A percentile compares a stretch with the other conserved stretches of the same genome.
phyloP scores from a whole-genome alignment of 2,329 filamentous ascomycete species.

The Fusarium irregulare region DNA sequence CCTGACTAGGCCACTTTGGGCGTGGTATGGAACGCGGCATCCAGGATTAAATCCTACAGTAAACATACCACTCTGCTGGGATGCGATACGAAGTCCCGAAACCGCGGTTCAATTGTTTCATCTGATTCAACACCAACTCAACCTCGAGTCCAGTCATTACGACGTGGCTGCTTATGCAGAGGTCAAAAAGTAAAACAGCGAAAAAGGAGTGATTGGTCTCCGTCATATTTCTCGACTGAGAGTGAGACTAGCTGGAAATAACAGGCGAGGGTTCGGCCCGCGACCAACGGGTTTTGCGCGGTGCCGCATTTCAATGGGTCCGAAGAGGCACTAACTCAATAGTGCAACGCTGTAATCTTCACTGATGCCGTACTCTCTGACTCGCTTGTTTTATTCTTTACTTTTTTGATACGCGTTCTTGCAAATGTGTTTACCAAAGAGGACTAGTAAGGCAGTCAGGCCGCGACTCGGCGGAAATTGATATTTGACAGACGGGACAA shows the following conservation, averaged over 20 bases:
- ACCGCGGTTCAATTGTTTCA: background rate
- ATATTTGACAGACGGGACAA: background rate
- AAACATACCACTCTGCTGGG: background rate
- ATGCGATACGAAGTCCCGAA: background rate
- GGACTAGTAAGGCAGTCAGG: no score
- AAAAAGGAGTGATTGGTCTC: background rate
- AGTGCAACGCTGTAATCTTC: background rate
- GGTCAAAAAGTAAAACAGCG: background rate
- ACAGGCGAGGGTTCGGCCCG: no score
- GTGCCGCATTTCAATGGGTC: background rate
- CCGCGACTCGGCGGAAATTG: background rate
- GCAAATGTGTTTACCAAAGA: background rate
- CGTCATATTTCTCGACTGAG: accelerated
- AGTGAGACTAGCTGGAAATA: no score
- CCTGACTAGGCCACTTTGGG: accelerated
- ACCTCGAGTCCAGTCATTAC: background rate
- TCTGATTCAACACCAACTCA: background rate
- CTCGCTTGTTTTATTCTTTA: background rate
- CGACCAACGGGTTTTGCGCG: no score
- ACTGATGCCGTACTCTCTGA: background rate
- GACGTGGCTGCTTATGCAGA: background rate
- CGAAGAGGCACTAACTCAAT: background rate
- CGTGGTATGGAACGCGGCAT: background rate
- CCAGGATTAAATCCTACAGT: no score
- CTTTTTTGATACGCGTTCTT: background rate